phyloP scores from a whole-genome alignment of 345 rosid genomes.

The Eucalyptus regnans region DNA sequence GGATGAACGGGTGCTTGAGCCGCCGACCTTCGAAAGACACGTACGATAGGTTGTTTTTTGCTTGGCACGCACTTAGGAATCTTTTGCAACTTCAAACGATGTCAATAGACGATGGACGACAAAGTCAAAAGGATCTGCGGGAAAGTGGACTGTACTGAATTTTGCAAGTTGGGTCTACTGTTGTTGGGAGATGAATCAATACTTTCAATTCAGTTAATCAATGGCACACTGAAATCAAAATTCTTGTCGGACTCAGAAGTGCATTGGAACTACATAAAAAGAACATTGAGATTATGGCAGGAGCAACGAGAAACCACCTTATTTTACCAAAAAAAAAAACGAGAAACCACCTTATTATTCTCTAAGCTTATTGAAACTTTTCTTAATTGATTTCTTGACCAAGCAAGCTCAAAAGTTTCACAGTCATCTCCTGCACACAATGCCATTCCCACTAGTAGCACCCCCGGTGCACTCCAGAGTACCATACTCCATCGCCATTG shows the following conservation, averaged over 20 bases:
- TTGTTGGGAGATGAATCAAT: background rate
- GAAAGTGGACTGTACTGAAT: background rate
- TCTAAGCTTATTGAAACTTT: background rate
- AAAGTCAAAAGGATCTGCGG: background rate
- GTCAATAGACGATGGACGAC: background rate
- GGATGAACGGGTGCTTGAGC: background rate
- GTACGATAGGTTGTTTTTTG: background rate
- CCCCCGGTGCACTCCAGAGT: constrained; percentile 9
- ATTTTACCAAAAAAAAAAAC: too few relatives aligned
- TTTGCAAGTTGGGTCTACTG: background rate
- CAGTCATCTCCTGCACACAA: constrained; percentile 11
- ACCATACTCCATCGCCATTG: background rate
- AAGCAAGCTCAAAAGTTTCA: background rate
- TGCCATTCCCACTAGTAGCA: constrained; percentile 4
- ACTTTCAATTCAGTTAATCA: background rate
- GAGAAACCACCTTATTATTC: background rate
- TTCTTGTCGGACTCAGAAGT: background rate
- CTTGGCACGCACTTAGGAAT: background rate
- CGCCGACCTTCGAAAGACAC: background rate
- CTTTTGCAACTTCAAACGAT: background rate
- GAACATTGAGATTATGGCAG: background rate
- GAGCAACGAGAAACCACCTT: background rate
- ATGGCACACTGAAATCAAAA: background rate
- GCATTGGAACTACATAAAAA: background rate
- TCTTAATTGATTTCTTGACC: background rate